These are phyloP conservation scores for Pythium diclinum DNA, from an alignment of 352 stramenopile genomes.

Conservation along the genomic window DNA sequence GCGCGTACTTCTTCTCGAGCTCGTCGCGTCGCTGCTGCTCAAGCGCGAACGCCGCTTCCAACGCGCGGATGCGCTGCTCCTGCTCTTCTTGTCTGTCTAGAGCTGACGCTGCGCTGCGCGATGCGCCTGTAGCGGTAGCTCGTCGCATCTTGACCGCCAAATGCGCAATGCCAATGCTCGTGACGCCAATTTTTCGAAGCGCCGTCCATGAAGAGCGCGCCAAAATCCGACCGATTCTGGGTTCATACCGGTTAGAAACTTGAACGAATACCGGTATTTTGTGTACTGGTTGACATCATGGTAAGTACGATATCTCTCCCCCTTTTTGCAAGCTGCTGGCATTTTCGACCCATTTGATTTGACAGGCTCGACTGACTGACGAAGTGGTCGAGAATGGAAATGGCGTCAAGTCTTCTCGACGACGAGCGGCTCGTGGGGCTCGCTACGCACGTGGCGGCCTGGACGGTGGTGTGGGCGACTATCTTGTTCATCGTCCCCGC, in stretches of 20 bases:
- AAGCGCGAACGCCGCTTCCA: slow-evolving; percentile 45
- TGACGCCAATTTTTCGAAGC: not conserved
- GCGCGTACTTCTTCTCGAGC: slow-evolving; percentile 67
- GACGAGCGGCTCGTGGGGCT: slow-evolving; percentile 39
- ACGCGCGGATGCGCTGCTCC: slow-evolving; percentile 31
- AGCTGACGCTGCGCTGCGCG: not conserved
- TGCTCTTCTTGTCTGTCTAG: not conserved
- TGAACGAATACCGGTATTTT: not conserved
- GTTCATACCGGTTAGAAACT: slow-evolving; percentile 9
- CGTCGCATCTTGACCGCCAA: not conserved
- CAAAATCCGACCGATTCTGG: slow-evolving; percentile 15
- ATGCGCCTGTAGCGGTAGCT: not conserved
- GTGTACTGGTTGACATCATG: not conserved
- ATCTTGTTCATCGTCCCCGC: slow-evolving; percentile 42
- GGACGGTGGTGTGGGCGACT: slow-evolving; percentile 50
- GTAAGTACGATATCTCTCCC: not conserved
- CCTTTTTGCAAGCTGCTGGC: no score
- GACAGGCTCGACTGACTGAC: slow-evolving; percentile 1
- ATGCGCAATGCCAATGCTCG: not conserved
- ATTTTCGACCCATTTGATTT: not conserved
- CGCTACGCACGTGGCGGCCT: slow-evolving; percentile 32
- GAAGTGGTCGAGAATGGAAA: not conserved
- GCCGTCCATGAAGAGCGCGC: slow-evolving; percentile 9
- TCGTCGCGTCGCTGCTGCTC: slow-evolving; percentile 49
- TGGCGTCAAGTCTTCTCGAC: slow-evolving; percentile 5